Base-by-base conservation (phyloP, 495 filamentous ascomycete species). In the Chaetomium fimeti region DNA sequence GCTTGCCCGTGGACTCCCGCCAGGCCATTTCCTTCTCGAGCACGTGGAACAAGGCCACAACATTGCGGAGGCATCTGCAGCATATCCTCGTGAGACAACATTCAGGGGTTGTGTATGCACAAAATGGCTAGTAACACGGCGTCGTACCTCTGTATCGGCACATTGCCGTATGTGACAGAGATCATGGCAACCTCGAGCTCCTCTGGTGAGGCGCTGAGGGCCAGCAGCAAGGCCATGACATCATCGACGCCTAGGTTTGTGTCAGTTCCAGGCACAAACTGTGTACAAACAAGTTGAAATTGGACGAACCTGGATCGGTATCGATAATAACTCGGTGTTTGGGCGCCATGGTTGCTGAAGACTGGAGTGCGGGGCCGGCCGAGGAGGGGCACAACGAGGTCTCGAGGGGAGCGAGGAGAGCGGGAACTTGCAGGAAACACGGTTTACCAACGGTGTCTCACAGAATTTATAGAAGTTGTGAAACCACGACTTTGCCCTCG, bases 101-200 rank as follows among this genome's bases (percentile, higher is more conserved):
- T 36, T 40, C 22, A 5, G 22, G 43, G 52, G 3, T 11, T 36
- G 32, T 27, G 25, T 22, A 15, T 20, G 7, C 12, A 6, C 20
- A 42, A 49, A 27, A 12, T 1, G 29, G 9, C 18, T 20, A 65
- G 66, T 48, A 57, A 60, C 2, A 9, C 20, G 5, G 47, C 13
- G 63, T 56, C 67, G n/a, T 38, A 74, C 88, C 84, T 90, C 64
- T 91, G 84, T 22, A 96, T 85, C 66, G 91, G 85, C 42, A 97
- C 87, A 69, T 99, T 99, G 32, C 94, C 94, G 74, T 92, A 97
- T 0, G 91, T 96, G 49, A 97, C 82, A 0, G 93, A 96, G 42
- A 99, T 86, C 64, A 99, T 79, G n/a, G 89, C 75, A 27, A 98
- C 80, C 71, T 98, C 91, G 20, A 98, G 81, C 66, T 97, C 93